Evolutionary conservation across 2,329 filamentous ascomycete genomes (phyloP).

Genomic region (Cladosporium sp.): DNA sequence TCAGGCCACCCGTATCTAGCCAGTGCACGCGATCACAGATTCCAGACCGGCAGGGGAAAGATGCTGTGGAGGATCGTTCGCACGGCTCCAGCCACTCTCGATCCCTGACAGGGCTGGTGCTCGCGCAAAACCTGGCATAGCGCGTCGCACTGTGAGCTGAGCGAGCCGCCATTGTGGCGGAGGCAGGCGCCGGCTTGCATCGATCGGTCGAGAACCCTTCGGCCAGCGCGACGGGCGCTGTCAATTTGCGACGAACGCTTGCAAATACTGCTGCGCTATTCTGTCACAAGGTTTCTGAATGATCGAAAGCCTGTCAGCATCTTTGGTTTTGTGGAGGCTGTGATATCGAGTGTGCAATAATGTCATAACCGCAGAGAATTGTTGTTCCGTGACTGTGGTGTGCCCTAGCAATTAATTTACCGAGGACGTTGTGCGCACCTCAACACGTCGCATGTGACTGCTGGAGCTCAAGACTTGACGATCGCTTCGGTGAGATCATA

Average conservation of each 20-base stretch:
- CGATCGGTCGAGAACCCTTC: conserved; percentile 5
- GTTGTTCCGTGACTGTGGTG: not conserved
- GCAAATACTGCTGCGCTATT: not conserved
- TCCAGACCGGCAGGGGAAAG: not conserved
- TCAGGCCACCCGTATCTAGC: not conserved
- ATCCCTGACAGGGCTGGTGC: not conserved
- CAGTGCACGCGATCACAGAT: conserved; percentile 7
- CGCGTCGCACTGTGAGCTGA: not conserved
- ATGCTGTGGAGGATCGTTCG: not conserved
- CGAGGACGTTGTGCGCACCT: not conserved
- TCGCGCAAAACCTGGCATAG: not conserved
- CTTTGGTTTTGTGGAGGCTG: not conserved
- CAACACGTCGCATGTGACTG: conserved; percentile 5
- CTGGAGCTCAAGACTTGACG: not conserved
- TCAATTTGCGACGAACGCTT: not conserved
- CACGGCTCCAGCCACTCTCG: not conserved
- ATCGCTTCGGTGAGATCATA: conserved; percentile 1
- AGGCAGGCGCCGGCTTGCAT: not conserved
- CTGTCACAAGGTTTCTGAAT: not conserved
- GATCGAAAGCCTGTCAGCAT: not conserved
- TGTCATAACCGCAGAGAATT: too few relatives aligned
- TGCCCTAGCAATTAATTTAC: not conserved
- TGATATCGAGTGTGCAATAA: not conserved
- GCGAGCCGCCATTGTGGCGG: conserved; percentile 3
- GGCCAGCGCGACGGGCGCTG: conserved; percentile 2